Conservation (phyloP, 1,284 basidiomycete species). For the Cutaneotrichosporon cavernicola region DNA sequence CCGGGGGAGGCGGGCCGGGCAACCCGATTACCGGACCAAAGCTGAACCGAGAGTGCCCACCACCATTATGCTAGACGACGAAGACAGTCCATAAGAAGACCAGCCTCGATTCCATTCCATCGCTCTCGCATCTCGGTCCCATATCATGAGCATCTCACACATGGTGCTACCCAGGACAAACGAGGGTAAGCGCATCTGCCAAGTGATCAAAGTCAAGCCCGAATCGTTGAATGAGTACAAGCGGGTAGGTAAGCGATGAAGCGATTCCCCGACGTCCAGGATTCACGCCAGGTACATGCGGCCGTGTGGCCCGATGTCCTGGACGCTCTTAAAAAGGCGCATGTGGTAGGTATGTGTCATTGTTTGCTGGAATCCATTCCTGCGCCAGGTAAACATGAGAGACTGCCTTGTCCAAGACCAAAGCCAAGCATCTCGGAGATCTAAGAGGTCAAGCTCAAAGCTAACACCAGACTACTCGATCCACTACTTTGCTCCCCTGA, state of each 20-base stretch:
- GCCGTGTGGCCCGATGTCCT: slow-evolving; percentile 71
- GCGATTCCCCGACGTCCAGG: background rate
- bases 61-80: too few species aligned
- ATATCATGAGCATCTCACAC: slow-evolving; percentile 22
- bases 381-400: too few species aligned
- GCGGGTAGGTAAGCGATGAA: slow-evolving; percentile 38
- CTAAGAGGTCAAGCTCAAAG: too few species aligned
- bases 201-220: slow-evolving; percentile 72
- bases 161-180: slow-evolving; percentile 45
- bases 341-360: slow-evolving; percentile 57
- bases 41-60: background rate
- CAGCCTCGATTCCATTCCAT: slow-evolving; percentile 12
- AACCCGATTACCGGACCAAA: background rate
- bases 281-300: slow-evolving; percentile 57
- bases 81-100: too few species aligned
- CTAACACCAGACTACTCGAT: slow-evolving; percentile 68
- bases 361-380: background rate
- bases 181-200: slow-evolving; percentile 65
- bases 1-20: too few species aligned
- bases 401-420: background rate
- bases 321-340: slow-evolving; percentile 63
- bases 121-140: slow-evolving; percentile 18
- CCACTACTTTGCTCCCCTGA: slow-evolving; percentile 61
- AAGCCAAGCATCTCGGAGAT: background rate
- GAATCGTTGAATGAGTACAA: slow-evolving; percentile 67